phyloP scores from a whole-genome alignment of 2,329 filamentous ascomycete species.

The Ceratocystis diversiconidia region DNA sequence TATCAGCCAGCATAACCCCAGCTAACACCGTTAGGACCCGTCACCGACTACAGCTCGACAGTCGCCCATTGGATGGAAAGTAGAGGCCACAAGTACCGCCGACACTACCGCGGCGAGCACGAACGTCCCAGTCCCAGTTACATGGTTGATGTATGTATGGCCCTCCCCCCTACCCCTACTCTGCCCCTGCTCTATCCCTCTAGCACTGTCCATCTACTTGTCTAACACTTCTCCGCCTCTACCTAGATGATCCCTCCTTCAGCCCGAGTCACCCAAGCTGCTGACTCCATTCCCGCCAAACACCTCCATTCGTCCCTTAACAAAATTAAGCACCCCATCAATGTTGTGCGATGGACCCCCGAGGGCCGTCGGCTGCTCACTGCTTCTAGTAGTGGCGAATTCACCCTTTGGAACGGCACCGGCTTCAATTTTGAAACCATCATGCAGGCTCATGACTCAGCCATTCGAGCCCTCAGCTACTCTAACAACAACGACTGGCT shows the following conservation, averaged over 20 bases:
- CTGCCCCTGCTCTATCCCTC: background rate
- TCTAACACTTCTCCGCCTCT: background rate
- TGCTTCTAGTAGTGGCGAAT: slow-evolving; percentile 90
- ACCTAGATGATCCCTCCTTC: slow-evolving; percentile 71
- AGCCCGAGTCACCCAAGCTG: slow-evolving; percentile 58
- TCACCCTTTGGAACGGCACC: slow-evolving; percentile 96
- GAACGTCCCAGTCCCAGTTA: slow-evolving; percentile 83
- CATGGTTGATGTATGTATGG: slow-evolving; percentile 60
- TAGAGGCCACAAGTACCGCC: slow-evolving; percentile 54
- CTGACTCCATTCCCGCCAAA: slow-evolving; percentile 82
- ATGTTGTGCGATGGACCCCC: slow-evolving; percentile 93
- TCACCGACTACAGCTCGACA: slow-evolving; percentile 85
- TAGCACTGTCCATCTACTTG: background rate
- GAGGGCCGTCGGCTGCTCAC: slow-evolving; percentile 85
- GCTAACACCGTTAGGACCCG: slow-evolving; percentile 47
- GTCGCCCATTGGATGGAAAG: slow-evolving; percentile 84
- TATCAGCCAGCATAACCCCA: slow-evolving; percentile 1
- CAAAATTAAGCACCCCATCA: slow-evolving; percentile 95
- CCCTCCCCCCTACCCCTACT: background rate
- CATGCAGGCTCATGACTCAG: slow-evolving; percentile 90
- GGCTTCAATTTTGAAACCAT: slow-evolving; percentile 99
- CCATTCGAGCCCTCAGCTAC: slow-evolving; percentile 70
- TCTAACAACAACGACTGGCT: slow-evolving; percentile 96
- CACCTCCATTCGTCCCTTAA: slow-evolving; percentile 96
- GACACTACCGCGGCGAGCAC: slow-evolving; percentile 54